Evolutionary conservation across 2,329 filamentous ascomycete species (phyloP), one percentile per base, ranked within the genome.

Genomic region (Apiospora pterosperma): DNA sequence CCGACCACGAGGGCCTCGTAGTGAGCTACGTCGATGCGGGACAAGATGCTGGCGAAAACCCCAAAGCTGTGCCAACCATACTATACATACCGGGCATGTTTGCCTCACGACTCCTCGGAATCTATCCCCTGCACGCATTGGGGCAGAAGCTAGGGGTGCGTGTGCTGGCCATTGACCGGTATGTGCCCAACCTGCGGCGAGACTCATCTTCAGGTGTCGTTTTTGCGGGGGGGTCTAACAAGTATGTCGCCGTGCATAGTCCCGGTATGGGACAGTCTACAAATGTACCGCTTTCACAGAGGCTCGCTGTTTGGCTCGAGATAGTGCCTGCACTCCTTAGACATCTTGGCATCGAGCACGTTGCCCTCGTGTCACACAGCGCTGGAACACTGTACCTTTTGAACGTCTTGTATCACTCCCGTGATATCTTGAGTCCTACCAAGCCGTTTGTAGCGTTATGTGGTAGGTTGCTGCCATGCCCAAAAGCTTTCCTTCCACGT

Each of bases 261-360:
- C 77, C 78, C 0, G 77, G 77, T 10, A 72, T 79, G 48, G 78
- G 77, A 12, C 72, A 73, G 8, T 78, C 76, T 6, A 73, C 73
- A 19, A 65, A 71, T 8, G 74, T 72, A 1, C 62, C 65, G 5
- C 62, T 68, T 0, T 44, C 66, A 7, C 60, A 71, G 19, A 66
- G 70, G 12, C 64, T 78, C 44, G 61, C 34, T 2, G 59, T 72
- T 8, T 77, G 74, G 73, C 69, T 75, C 44, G 74, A 72, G 41
- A 68, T 72, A 12, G 70, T 77, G 16, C 66, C 70, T 12, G 74
- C 73, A 1, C 69, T 80, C 2, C 69, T 79, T 12, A 34, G 69
- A 25, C 76, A 77, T 61, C 73, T 80, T 7, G 59, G 44, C 23
- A 73, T 79, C 39, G 61, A 55, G 5, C 70, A 76, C 48, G 64